phyloP scores from a whole-genome alignment of 257 asterid species.

The Scutellaria minor region DNA sequence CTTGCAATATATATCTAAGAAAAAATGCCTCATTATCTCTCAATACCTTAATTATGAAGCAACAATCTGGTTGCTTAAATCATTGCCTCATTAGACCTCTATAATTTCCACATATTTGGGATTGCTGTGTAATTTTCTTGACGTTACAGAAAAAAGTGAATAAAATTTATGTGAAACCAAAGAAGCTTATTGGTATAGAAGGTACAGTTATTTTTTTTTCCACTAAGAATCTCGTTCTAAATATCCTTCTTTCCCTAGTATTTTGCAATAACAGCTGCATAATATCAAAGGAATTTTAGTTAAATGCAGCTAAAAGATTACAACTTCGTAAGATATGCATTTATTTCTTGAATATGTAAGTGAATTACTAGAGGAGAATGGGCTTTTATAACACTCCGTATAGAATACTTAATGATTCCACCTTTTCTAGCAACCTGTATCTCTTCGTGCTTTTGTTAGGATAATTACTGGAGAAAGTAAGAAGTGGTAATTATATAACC shows the following conservation, averaged over 20 bases:
- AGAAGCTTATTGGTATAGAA: conserved; percentile 6
- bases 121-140: not conserved
- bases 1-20: not conserved
- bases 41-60: not conserved
- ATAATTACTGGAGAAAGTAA: too few relatives aligned
- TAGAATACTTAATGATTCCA: too few relatives aligned
- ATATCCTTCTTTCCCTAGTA: conserved; percentile 8
- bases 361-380: not conserved
- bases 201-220: not conserved
- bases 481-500: too few relatives aligned
- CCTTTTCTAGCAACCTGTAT: too few relatives aligned
- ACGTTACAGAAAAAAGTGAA: not conserved
- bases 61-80: conserved; percentile 15
- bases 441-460: too few relatives aligned
- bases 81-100: not conserved
- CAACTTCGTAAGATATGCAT: not conserved
- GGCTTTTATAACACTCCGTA: not conserved
- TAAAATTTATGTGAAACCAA: not conserved
- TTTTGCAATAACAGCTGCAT: not conserved
- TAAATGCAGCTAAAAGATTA: not conserved
- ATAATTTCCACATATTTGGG: not conserved
- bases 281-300: not conserved
- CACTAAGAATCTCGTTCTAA: not conserved
- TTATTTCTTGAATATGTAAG: not conserved
- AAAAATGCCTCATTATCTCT: not conserved